Evolutionary conservation across 2,329 filamentous ascomycete species (phyloP), one percentile per base, ranked within the genome.

Genomic region (Pestalotiopsis sp.): DNA sequence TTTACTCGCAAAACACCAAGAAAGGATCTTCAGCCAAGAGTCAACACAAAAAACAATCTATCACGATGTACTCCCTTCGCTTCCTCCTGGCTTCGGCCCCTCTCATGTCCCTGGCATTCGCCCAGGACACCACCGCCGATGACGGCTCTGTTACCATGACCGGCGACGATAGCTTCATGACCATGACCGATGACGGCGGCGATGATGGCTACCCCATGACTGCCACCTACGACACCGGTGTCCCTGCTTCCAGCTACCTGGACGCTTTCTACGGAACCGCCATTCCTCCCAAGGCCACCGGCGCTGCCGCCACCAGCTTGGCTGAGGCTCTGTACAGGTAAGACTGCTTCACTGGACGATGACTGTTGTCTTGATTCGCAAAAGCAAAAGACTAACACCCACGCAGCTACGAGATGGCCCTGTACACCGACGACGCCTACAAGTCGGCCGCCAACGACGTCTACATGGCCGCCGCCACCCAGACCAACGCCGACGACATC

Each of bases 251-350:
- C 49, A 45, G 52, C 13, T 66, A 66, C 45, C 49, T 66, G 12
- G 31, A 25, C 14, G 45, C 11, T 6, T 14, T 57, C 41, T 66
- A 66, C 64, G 64, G 64, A 31, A 57, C 64, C 5, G 27, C 45
- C 45, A 57, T 38, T 0, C 64, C 64, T 23, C 6, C 64, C 2
- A 45, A 13, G 2, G 64, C 41, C 20, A 66, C 64, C 14, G 64
- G 64, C 27, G 64, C 64, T 31, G 64, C 25, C 13, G 64, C 64
- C 41, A 66, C 64, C 7, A 66, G 45, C 64, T 13, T 66, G 45
- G 64, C 64, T 4, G 9, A 14, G 20, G 64, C 64, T 11, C 4
- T 66, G 2, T 31, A 23, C 64, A 38, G 27, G 64, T 58, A 17
- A 64, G 61, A 14, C 23, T 5, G 14, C 45, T 11, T 12, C 5